Evolutionary conservation across 768 basidiomycete genomes (phyloP).

Genomic region (Daedaleopsis sinensis): DNA sequence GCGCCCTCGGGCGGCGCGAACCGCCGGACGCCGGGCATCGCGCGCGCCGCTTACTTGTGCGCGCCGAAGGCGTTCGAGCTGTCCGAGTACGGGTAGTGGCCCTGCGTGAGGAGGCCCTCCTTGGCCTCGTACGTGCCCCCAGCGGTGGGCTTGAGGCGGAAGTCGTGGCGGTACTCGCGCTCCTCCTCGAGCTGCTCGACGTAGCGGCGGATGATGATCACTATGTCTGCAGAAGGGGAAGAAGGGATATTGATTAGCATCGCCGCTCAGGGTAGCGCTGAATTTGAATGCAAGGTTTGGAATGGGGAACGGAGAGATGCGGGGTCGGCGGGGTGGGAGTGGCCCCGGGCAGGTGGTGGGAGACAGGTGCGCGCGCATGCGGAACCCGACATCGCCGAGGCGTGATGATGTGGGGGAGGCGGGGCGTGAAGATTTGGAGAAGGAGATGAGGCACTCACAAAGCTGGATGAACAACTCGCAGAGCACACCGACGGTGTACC

Average conservation of each 20-base stretch:
- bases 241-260: constrained; percentile 8
- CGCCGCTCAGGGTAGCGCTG: constrained; percentile 4
- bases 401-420: not conserved
- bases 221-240: constrained; percentile 26
- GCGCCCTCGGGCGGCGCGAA: not conserved
- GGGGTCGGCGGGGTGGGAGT: no score
- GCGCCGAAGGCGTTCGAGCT: constrained; percentile 27
- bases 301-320: no score
- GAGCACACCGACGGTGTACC: constrained; percentile 20
- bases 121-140: constrained; percentile 30
- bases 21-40: no score
- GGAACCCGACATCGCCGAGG: not conserved
- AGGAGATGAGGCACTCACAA: constrained; percentile 23
- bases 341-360: not conserved
- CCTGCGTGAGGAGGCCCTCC: constrained; percentile 30
- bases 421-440: not conserved
- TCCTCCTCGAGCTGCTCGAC: constrained; percentile 33
- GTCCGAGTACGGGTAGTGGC: constrained; percentile 32
- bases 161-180: constrained; percentile 26
- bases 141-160: constrained; percentile 17
- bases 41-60: not conserved
- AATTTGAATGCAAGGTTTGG: not conserved
- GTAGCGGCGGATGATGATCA: constrained; percentile 31
- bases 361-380: not conserved
- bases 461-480: constrained; percentile 25